A percentile compares a stretch with the other conserved stretches of the same genome.
phyloP scores from a whole-genome alignment of 2,329 filamentous ascomycete species.

The Curvularia eragrostidis region DNA sequence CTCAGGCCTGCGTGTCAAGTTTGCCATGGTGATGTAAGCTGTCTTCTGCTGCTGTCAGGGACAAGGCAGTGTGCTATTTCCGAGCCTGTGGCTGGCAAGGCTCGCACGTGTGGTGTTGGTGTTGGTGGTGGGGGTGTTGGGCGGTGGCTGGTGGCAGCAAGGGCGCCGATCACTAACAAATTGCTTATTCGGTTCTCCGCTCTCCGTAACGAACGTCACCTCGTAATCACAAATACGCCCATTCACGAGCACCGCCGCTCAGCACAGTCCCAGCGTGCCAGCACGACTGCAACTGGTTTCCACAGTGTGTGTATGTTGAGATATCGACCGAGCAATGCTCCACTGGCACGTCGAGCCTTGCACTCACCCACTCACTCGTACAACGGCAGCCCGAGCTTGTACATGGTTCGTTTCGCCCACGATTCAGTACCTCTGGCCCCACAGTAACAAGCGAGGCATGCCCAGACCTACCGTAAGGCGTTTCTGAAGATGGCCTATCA shows the following conservation, averaged over 20 bases:
- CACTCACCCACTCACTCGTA: background rate
- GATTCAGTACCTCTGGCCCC: conserved; percentile 15
- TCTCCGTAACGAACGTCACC: conserved; percentile 22
- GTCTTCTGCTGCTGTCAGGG: conserved; percentile 8
- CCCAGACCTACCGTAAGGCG: conserved; percentile 9
- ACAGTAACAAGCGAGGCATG: conserved; percentile 17
- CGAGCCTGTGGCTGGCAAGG: conserved; percentile 7
- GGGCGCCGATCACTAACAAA: conserved; percentile 9
- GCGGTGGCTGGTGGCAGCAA: conserved; percentile 15
- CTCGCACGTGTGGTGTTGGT: conserved; percentile 5
- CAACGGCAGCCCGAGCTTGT: conserved; percentile 16
- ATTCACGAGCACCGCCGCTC: conserved; percentile 9
- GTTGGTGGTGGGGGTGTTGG: background rate
- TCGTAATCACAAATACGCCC: conserved; percentile 17
- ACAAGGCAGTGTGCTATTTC: conserved; percentile 1
- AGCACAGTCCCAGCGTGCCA: conserved; percentile 5
- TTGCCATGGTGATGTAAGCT: conserved; percentile 1
- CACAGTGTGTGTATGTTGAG: background rate
- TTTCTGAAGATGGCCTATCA: conserved; percentile 19
- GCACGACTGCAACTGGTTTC: background rate
- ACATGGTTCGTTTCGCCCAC: conserved; percentile 21
- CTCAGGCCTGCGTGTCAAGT: conserved; percentile 5
- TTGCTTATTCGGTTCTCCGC: conserved; percentile 23
- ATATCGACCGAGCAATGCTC: background rate
- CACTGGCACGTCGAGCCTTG: conserved; percentile 1